Evolutionary conservation across 345 rosid species (phyloP).

Genomic region (Sonneratia caseolaris): DNA sequence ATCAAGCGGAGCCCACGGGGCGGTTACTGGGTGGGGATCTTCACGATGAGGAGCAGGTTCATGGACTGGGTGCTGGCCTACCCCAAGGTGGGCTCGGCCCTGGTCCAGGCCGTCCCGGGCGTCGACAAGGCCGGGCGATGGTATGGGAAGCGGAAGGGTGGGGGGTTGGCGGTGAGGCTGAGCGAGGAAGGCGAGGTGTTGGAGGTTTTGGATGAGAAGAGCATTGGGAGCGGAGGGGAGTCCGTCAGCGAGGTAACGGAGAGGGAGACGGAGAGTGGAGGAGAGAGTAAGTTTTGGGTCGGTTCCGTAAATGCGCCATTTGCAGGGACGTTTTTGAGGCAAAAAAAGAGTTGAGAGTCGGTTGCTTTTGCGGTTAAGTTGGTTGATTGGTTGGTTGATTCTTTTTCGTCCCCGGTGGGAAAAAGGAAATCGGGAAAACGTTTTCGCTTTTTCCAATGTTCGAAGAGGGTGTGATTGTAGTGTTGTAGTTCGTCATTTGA

Average conservation of each 20-base stretch:
- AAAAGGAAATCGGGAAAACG: neutral
- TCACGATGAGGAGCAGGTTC: slow-evolving; percentile 34
- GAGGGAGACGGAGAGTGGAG: slow-evolving; percentile 7
- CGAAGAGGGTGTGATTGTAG: no score
- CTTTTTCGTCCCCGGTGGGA: neutral
- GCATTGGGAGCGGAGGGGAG: slow-evolving; percentile 19
- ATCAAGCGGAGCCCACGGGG: slow-evolving; percentile 52
- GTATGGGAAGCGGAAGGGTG: slow-evolving; percentile 29
- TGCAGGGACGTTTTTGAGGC: slow-evolving; percentile 32
- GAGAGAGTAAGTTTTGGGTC: slow-evolving; percentile 37
- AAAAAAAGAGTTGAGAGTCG: neutral
- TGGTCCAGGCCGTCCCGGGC: slow-evolving; percentile 29
- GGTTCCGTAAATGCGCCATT: slow-evolving; percentile 51
- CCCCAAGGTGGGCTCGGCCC: slow-evolving; percentile 40
- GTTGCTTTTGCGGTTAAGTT: neutral
- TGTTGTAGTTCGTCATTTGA: no score
- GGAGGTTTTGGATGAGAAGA: slow-evolving; percentile 29
- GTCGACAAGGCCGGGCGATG: slow-evolving; percentile 26
- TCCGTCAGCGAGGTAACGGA: slow-evolving; percentile 63
- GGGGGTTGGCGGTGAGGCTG: slow-evolving; percentile 56
- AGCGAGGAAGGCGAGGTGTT: slow-evolving; percentile 46
- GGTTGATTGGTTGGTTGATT: neutral
- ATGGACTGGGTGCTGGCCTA: slow-evolving; percentile 22
- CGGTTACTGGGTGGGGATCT: slow-evolving; percentile 59
- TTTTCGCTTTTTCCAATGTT: neutral